Base-by-base conservation (phyloP, 805 yeast species). In the Citeromyces matritensis region DNA sequence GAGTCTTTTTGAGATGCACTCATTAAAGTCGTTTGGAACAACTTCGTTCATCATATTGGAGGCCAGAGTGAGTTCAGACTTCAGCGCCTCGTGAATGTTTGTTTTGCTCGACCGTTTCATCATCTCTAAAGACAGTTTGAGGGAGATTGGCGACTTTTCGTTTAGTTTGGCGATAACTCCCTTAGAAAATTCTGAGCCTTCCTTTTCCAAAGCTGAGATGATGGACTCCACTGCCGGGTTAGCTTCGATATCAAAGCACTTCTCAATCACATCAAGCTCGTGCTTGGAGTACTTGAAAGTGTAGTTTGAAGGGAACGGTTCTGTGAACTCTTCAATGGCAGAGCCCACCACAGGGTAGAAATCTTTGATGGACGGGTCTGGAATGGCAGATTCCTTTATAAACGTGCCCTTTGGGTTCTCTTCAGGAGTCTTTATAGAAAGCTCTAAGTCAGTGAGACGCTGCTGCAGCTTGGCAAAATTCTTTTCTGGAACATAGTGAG, bases 401-500 rank as follows among this genome's bases (percentile, higher is more conserved):
- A 14, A 14, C 6, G 29, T 21, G 4, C 12, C 10, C 6, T 15
- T 11, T 21, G 23, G 31, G 10, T 15, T 25, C 19, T 29, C 14
- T 3, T 28, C 19, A 6, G 25, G 19, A 7, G 30, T 30, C 6
- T 23, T 33, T 14, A 30, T 30, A 28, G 31, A 33, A 13, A 29
- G 32, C 48, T 67, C 70, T 37, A 83, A 58, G 43, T 67, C 73
- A 6, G 79, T 63, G 37, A 88, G 63, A 39, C 94, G 70, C 32
- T 61, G 62, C 38, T 69, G 65, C 42, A 88, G 63, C 15, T 69
- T 74, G 2, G 63, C 64, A 31, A 85, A 48, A 40, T 77, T 69
- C 37, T 63, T 69, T 23, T 77, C 61, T 11, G 83, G 75, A 19
- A 88, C 77, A 47, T 73, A 91, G 51, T 91, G 98, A 9, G 97